phyloP scores from a whole-genome alignment of 2,329 filamentous ascomycete species.

The Leptographium procerum region DNA sequence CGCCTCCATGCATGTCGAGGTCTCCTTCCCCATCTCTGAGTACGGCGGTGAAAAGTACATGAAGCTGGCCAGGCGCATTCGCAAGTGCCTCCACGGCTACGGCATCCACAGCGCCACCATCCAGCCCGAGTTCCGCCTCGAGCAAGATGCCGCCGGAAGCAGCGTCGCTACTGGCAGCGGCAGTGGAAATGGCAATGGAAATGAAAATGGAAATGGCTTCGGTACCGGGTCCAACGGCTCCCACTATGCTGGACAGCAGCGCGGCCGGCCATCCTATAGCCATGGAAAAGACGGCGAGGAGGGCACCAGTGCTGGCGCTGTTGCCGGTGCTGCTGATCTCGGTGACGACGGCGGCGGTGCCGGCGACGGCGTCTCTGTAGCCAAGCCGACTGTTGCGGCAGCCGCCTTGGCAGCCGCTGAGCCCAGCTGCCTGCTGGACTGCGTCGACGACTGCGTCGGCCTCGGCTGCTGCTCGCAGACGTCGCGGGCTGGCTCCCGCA shows the following conservation, averaged over 20 bases:
- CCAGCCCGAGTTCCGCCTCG: constrained; percentile 74
- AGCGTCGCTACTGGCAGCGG: too few relatives aligned
- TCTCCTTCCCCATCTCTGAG: constrained; percentile 79
- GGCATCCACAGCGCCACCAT: constrained; percentile 97
- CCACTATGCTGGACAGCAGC: not conserved
- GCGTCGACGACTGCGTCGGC: constrained; percentile 35
- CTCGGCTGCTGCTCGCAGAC: constrained; percentile 35
- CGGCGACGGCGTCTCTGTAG: not conserved
- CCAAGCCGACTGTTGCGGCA: not conserved
- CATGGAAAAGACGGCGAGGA: too few relatives aligned
- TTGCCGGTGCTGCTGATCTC: not conserved
- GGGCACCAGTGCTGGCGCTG: too few relatives aligned
- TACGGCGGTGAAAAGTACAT: constrained; percentile 76
- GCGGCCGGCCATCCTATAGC: not conserved
- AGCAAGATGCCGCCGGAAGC: constrained; percentile 20
- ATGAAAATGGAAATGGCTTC: not conserved
- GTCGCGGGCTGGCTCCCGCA: constrained; percentile 16
- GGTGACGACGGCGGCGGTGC: not conserved
- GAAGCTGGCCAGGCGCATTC: constrained; percentile 70
- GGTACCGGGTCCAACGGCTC: not conserved
- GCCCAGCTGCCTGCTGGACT: constrained; percentile 39
- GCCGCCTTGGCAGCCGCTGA: constrained; percentile 7
- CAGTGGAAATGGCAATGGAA: too few relatives aligned
- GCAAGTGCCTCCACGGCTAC: constrained; percentile 84
- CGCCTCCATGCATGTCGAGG: constrained; percentile 85